A percentile compares a stretch with the other conserved stretches of the same genome.
phyloP scores from a whole-genome alignment of 768 basidiomycete species.

The Pleurotus salmoneostramineus region DNA sequence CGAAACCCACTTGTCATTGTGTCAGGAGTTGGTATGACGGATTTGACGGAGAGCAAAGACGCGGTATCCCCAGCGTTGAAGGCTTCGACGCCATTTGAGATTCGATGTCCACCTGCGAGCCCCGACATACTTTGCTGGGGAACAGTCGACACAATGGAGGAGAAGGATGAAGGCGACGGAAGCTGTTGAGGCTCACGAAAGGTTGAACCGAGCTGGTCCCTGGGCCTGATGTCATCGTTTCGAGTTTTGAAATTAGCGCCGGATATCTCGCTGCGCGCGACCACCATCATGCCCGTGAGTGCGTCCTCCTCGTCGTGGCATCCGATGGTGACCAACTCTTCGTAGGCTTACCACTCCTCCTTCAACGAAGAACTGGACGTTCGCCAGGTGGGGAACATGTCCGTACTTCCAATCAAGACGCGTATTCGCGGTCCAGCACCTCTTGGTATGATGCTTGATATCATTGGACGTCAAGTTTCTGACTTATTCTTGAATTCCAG shows the following conservation, averaged over 20 bases:
- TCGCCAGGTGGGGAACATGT: conserved; percentile 85
- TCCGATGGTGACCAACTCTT: conserved; percentile 7
- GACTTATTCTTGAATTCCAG: conserved; percentile 34
- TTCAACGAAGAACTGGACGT: conserved; percentile 84
- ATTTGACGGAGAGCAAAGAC: conserved; percentile 40
- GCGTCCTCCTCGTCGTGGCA: conserved; percentile 11
- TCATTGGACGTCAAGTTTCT: conserved; percentile 10
- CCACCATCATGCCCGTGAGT: conserved; percentile 17
- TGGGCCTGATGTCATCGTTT: not conserved
- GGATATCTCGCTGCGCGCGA: conserved; percentile 23
- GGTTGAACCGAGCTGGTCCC: not conserved
- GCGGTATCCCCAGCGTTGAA: conserved; percentile 37
- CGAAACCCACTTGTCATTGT: conserved; percentile 66
- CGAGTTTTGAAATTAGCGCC: not conserved
- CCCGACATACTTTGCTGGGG: conserved; percentile 25
- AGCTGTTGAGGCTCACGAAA: too few relatives aligned
- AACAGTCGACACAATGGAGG: too few relatives aligned
- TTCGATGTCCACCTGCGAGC: conserved; percentile 15
- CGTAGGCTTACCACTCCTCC: conserved; percentile 92
- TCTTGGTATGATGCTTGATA: conserved; percentile 41
- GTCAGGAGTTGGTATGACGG: conserved; percentile 59
- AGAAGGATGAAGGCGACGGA: too few relatives aligned
- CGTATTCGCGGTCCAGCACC: conserved; percentile 92
- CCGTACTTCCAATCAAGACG: conserved; percentile 87
- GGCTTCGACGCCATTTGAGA: not conserved